A percentile compares a stretch with the other conserved stretches of the same genome.
Evolutionary conservation across 1,284 basidiomycete genomes (phyloP).

Genomic region (Ustilago lituana): DNA sequence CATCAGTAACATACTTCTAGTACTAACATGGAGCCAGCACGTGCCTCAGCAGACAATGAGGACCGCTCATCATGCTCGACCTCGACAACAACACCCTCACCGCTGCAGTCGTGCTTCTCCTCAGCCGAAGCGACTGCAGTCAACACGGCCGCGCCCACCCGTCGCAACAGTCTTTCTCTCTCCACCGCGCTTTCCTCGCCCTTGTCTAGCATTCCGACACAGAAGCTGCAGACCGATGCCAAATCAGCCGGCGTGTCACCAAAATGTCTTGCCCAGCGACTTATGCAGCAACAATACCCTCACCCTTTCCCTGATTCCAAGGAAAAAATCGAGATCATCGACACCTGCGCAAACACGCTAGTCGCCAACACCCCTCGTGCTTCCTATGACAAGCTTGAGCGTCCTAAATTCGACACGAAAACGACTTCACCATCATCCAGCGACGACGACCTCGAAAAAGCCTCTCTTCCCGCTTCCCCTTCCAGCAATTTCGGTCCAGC

Average conservation of each 20-base stretch:
- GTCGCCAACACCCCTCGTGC: slow-evolving; percentile 38
- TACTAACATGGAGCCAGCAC: slow-evolving; percentile 11
- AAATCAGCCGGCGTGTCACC: slow-evolving; percentile 26
- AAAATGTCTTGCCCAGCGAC: slow-evolving; percentile 39
- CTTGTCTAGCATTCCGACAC: background rate
- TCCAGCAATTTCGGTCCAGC: slow-evolving; percentile 6
- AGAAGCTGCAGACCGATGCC: background rate
- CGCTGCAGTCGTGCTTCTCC: slow-evolving; percentile 21
- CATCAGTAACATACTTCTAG: too few species aligned
- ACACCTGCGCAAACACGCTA: slow-evolving; percentile 28
- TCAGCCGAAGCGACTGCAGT: slow-evolving; percentile 45
- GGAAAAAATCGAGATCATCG: too few species aligned
- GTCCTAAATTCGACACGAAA: slow-evolving; percentile 7
- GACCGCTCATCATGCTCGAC: slow-evolving; percentile 21
- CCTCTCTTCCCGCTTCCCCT: background rate
- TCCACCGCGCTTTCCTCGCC: background rate
- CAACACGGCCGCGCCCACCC: slow-evolving; percentile 41
- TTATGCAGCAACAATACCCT: slow-evolving; percentile 31
- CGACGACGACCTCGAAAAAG: slow-evolving; percentile 16
- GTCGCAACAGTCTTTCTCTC: slow-evolving; percentile 39
- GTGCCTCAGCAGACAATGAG: slow-evolving; percentile 17
- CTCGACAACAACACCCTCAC: slow-evolving; percentile 11
- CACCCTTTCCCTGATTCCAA: background rate
- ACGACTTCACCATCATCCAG: too few species aligned
- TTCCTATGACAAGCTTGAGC: slow-evolving; percentile 31